Evolutionary conservation across 2,329 filamentous ascomycete genomes (phyloP), one percentile per base, ranked within the genome.

Genomic region (Colletotrichum simmondsii): DNA sequence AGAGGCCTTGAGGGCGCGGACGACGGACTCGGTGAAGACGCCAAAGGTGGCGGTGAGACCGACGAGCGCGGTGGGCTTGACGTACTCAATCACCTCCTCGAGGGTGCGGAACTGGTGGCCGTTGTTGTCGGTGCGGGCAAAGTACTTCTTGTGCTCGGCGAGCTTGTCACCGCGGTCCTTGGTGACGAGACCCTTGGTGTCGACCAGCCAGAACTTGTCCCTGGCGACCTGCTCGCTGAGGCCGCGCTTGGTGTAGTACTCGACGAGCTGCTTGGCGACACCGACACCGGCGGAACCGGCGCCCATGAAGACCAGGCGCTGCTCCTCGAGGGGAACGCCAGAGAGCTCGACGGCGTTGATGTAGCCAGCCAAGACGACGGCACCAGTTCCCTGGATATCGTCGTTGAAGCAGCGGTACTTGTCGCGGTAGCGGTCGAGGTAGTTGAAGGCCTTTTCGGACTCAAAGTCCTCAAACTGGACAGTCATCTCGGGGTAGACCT

Each of bases 381-480:
- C 95, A 78, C 97, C 97, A 77, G 97, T 98, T 76, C 96, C 96
- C 87, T 98, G 96, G 80, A 99, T 97, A 81, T 99, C 96, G 80
- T 98, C 97, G 83, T 98, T 98, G 91, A 99, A 99, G 89, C 94
- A 97, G 83, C 94, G 95, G 88, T 98, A 96, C 76, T 88, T 90
- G 81, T 95, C 88, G 77, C 94, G 93, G 86, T 98, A 98, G 73
- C 95, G 91, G 81, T 97, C 93, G 53, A 98, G 90, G 79, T 97
- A 96, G 75, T 94, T 93, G 90, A 98, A 99, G 59, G 97, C 96
- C 84, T 92, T 92, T 77, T 91, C 89, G 79, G 96, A 97, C 87
- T 98, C 97, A 84, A 98, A 98, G 81, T 98, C 97, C 83, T 98
- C 96, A 78, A 98, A 98, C 82, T 98, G 97, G 75, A 98, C 94